These are phyloP conservation scores for Collybia nuda DNA, from an alignment of 768 basidiomycete genomes.

Conservation along the genomic window DNA sequence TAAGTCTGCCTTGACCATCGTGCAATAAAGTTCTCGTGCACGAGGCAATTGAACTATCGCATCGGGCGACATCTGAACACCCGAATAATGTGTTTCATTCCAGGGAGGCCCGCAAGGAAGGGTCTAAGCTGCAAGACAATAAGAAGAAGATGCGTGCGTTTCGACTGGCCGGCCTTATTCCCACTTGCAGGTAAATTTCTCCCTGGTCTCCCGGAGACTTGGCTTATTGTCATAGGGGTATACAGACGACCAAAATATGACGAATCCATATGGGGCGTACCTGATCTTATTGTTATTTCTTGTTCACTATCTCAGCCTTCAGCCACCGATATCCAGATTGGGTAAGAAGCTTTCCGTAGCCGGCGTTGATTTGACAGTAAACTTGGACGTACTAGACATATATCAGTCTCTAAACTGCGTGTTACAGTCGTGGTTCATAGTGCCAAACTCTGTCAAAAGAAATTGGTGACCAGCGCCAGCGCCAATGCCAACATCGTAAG, in stretches of 20 bases:
- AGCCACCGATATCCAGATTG: constrained; percentile 15
- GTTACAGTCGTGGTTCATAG: no score
- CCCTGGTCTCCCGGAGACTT: constrained; percentile 18
- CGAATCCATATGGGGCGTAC: constrained; percentile 27
- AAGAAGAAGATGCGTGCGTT: constrained; percentile 6
- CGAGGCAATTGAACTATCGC: constrained; percentile 28
- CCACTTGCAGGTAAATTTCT: constrained; percentile 19
- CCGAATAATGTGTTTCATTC: constrained; percentile 32
- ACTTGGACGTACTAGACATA: no score
- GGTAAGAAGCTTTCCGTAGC: constrained; percentile 15
- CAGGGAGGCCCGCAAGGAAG: constrained; percentile 33
- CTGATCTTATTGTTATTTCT: constrained; percentile 41
- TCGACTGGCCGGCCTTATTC: constrained; percentile 7
- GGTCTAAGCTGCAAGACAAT: constrained; percentile 7
- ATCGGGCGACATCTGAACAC: constrained; percentile 24
- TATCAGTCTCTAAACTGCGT: no score
- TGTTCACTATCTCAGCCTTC: constrained; percentile 14
- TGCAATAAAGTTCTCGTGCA: constrained; percentile 33
- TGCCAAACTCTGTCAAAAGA: no score
- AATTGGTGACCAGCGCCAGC: no score
- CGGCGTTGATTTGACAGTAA: background rate
- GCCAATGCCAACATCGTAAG: no score
- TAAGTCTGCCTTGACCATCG: constrained; percentile 19
- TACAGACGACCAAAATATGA: constrained; percentile 12
- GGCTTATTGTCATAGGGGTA: constrained; percentile 20